These are phyloP conservation scores for Sarcocystis neurona DNA, from an alignment of 169 alveolate genomes.

Conservation along the genomic window DNA sequence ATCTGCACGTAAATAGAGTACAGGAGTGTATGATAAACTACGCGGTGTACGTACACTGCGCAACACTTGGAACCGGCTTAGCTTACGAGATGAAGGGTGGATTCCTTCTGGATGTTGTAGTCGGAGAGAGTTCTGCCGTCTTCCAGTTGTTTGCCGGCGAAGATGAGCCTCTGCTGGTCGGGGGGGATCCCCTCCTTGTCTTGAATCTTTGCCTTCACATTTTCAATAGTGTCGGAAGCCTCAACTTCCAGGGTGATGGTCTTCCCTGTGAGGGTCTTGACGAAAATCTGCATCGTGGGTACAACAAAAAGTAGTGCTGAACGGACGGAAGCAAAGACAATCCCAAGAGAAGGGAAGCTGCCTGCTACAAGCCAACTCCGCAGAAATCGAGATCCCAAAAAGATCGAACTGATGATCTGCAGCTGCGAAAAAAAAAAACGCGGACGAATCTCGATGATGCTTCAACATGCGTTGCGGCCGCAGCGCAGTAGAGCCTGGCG, in stretches of 20 bases:
- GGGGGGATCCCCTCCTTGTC: slow-evolving; percentile 93
- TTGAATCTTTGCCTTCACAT: slow-evolving; percentile 76
- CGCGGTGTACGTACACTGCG: too few relatives aligned
- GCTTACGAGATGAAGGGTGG: slow-evolving; percentile 67
- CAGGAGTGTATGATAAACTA: too few relatives aligned
- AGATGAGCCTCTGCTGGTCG: slow-evolving; percentile 98
- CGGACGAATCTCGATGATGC: too few relatives aligned
- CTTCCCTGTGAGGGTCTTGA: slow-evolving; percentile 96
- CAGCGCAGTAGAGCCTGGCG: too few relatives aligned
- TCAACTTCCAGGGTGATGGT: slow-evolving; percentile 96
- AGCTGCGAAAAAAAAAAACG: too few relatives aligned
- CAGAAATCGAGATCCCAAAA: too few relatives aligned
- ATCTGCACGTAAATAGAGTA: too few relatives aligned
- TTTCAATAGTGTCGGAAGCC: slow-evolving; percentile 95
- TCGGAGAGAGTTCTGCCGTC: slow-evolving; percentile 98
- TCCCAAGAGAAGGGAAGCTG: not conserved
- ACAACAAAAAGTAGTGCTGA: not conserved
- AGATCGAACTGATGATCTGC: too few relatives aligned
- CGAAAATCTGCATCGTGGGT: slow-evolving; percentile 91
- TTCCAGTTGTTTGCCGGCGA: slow-evolving; percentile 99
- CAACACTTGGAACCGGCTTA: too few relatives aligned
- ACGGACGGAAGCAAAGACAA: not conserved
- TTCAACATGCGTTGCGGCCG: too few relatives aligned
- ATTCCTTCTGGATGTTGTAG: slow-evolving; percentile 95
- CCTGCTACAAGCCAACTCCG: not conserved